Evolutionary conservation across 2,329 filamentous ascomycete species (phyloP).

Genomic region (Fusarium longipes): DNA sequence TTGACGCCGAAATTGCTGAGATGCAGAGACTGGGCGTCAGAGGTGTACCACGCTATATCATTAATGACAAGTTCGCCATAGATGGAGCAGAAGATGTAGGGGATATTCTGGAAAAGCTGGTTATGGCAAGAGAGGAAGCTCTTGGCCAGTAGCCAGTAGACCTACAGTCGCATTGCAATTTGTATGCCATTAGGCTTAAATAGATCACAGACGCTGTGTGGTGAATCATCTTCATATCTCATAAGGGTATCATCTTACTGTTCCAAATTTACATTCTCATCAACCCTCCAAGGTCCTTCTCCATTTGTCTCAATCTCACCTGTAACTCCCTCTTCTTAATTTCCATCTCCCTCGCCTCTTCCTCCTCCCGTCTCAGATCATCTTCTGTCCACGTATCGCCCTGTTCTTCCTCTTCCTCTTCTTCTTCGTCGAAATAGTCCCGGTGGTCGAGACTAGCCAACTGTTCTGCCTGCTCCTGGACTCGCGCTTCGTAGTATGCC

Average conservation of each 20-base stretch:
- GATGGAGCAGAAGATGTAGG: slow-evolving; percentile 77
- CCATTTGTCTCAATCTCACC: slow-evolving; percentile 63
- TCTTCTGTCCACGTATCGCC: slow-evolving; percentile 72
- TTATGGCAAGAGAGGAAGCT: slow-evolving; percentile 57
- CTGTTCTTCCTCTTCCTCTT: slow-evolving; percentile 57
- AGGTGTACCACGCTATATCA: slow-evolving; percentile 80
- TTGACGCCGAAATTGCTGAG: slow-evolving; percentile 66
- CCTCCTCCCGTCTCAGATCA: slow-evolving; percentile 75
- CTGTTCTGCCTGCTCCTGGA: slow-evolving; percentile 79
- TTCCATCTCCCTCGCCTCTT: slow-evolving; percentile 69
- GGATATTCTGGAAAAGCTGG: slow-evolving; percentile 74
- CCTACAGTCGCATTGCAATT: background rate
- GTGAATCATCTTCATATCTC: slow-evolving; percentile 18
- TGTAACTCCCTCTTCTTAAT: slow-evolving; percentile 67
- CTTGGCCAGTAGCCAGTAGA: slow-evolving; percentile 1
- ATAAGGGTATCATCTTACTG: slow-evolving; percentile 32
- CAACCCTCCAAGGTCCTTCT: slow-evolving; percentile 66
- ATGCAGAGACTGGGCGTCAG: slow-evolving; percentile 64
- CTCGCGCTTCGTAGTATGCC: slow-evolving; percentile 81
- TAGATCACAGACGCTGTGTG: background rate
- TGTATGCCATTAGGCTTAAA: background rate
- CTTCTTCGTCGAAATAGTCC: slow-evolving; percentile 67
- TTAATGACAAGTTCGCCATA: slow-evolving; percentile 75
- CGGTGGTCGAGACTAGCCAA: slow-evolving; percentile 76
- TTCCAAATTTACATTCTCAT: slow-evolving; percentile 59